A percentile compares a stretch with the other conserved stretches of the same genome.
Evolutionary conservation across 2,329 filamentous ascomycete species (phyloP).

Genomic region (Aureobasidium leucospermi): DNA sequence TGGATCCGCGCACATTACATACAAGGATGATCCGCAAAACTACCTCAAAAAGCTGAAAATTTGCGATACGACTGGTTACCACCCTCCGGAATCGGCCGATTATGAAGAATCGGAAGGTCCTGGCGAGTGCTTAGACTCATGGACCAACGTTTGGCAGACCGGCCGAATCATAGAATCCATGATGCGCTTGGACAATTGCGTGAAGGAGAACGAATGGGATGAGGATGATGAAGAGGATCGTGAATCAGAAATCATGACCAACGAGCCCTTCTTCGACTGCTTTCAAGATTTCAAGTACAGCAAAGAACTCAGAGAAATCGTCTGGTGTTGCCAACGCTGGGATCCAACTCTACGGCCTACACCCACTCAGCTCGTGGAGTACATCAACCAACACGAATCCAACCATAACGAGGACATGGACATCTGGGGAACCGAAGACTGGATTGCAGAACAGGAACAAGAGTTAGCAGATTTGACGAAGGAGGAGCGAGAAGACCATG

Average conservation of each 20-base stretch:
- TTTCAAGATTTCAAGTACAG: background rate
- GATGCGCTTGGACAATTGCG: background rate
- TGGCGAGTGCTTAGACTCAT: background rate
- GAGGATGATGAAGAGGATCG: background rate
- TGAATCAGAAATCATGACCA: background rate
- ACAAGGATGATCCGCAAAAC: background rate
- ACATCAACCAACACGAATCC: background rate
- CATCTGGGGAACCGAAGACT: background rate
- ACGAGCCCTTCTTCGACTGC: background rate
- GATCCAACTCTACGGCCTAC: background rate
- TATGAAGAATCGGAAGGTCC: background rate
- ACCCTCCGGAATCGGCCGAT: background rate
- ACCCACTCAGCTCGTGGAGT: background rate
- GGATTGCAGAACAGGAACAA: background rate
- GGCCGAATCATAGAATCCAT: background rate
- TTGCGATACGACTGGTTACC: background rate
- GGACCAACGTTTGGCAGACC: slow-evolving; percentile 1
- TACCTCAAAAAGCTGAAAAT: background rate
- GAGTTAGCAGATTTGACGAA: background rate
- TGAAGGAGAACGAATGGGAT: background rate
- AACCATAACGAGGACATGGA: background rate
- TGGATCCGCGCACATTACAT: background rate
- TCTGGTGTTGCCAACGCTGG: background rate
- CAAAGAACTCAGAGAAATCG: background rate
- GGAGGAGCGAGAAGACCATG: too few species aligned